Evolutionary conservation across 2,329 filamentous ascomycete species (phyloP), one percentile per base, ranked within the genome.

Genomic region (Raffaelea arxii): DNA sequence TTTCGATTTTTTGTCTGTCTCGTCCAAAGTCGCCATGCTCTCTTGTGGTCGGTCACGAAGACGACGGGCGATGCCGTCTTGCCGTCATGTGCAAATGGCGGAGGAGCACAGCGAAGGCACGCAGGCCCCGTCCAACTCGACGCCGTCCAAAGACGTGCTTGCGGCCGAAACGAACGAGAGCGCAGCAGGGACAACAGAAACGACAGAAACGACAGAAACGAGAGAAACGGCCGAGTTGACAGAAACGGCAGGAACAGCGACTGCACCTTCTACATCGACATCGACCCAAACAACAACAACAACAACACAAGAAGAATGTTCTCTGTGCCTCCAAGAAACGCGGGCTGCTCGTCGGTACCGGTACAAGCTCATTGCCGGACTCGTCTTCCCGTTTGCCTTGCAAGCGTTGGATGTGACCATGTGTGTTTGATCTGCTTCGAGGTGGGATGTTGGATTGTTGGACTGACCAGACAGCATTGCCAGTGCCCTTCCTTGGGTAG

Each of bases 371-470:
- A 71, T 82, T 27, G 49, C 71, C 2, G 77, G 78, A 2, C 65
- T 85, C 1, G 59, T 78, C 5, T 62, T 78, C 2, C 80, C 80
- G 0, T 83, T 76, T 56, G 70, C 77, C 10, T 66, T 84, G 0
- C 74, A 81, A 47, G 71, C 77, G 3, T 66, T 85, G 2, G 80
- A 85, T 56, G 65, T 77, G 2, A 85, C 81, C 0, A 80, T 85
- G 47, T 49, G 3, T 22, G 47, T 40, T 19, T 9, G 11, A 2
- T 6, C 16, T 4, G 19, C 5, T 14, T 5, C 2, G 12, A 11
- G 10, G 12, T 25, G 10, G 3, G 19, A 24, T 23, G 18, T 36
- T 22, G 22, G 14, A 12, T 21, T 35, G 3, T 24, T 14, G 23
- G n/a, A 4, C 10, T 10, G 10, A 32, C 9, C 27, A 14, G 19